Evolutionary conservation across 768 basidiomycete species (phyloP), one percentile per base, ranked within the genome.

Genomic region (Candolleomyces eurysporus): DNA sequence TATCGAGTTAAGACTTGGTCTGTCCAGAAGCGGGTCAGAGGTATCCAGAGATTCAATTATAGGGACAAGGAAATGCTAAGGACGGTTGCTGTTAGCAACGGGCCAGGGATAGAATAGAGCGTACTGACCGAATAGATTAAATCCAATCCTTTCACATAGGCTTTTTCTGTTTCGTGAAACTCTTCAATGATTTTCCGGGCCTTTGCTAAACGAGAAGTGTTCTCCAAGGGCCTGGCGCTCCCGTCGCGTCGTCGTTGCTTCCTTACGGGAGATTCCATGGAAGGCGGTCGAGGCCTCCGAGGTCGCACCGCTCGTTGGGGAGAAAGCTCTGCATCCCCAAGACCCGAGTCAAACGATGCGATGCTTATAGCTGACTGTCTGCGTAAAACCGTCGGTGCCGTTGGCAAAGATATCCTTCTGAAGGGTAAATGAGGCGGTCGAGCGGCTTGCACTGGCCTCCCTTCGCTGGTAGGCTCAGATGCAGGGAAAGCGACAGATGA

Each of bases 121-220:
- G 26, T 31, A 79, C 86, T 48, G 62, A 92, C 92, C 63, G 86
- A 83, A 75, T 94, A 90, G 55, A 95, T 84, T 54, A 94, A 78
- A 63, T 94, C 91, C 46, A 95, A 79, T 9, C 92, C 93, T 66
- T 88, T 84, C 36, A 94, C 82, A 66, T 95, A 95, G 0, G 86
- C 83, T 66, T 80, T 84, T 75, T 95, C 93, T 0, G 92, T 94
- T 59, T 89, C 85, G 65, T 85, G 87, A 64, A 95, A 89, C 69
- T 95, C 93, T 48, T 84, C 79, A n/a, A 93, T 79, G 42, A 94
- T 80, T 71, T 85, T 91, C 49, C 81, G 74, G 53, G 88, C 77
- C 70, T 88, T 94, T 45, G 74, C 73, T 49, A 82, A 78, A 52
- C 74, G 75, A 51, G 80, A 78, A 19, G 57, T 26, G 53, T 84